Percentiles rank a stretch among this genome's conserved stretches.
Conservation (phyloP, 1,284 basidiomycete species). For the Mycocalia duriaeana region DNA sequence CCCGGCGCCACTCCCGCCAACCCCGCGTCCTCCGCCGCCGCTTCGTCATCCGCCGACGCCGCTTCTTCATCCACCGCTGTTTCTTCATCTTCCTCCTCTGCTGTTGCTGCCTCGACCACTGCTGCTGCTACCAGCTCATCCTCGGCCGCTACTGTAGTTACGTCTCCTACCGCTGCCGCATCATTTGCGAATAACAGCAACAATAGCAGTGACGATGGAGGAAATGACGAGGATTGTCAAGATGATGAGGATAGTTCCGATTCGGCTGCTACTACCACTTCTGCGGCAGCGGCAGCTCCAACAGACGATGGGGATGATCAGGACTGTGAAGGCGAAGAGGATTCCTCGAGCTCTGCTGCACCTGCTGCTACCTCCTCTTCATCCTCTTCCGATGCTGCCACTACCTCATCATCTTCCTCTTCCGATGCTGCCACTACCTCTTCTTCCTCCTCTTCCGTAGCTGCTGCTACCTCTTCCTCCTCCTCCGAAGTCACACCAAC, state of each 20-base stretch:
- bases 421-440: slow-evolving; percentile 2
- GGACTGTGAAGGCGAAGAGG: slow-evolving; percentile 31
- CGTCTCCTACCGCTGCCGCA: slow-evolving; percentile 9
- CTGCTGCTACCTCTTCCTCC: no score
- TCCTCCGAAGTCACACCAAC: no score
- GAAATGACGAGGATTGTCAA: slow-evolving; percentile 18
- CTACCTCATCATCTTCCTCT: neutral
- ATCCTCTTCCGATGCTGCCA: slow-evolving; percentile 3
- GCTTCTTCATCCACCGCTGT: slow-evolving; percentile 12
- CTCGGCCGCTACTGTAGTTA: slow-evolving; percentile 3
- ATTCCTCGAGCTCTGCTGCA: slow-evolving; percentile 27
- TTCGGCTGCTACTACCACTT: slow-evolving; percentile 1
- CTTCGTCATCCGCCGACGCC: slow-evolving; percentile 16
- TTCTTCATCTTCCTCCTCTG: slow-evolving; percentile 15
- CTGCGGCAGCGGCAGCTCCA: slow-evolving; percentile 2
- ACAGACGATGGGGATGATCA: slow-evolving; percentile 4
- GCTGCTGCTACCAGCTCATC: slow-evolving; percentile 8
- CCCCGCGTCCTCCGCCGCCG: slow-evolving; percentile 19
- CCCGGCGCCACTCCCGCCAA: slow-evolving; percentile 27
- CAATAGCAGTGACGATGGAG: slow-evolving; percentile 9
- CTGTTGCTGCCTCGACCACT: slow-evolving; percentile 16
- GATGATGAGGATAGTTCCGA: slow-evolving; percentile 8
- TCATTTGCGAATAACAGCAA: no score
- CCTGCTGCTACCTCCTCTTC: slow-evolving; percentile 29
- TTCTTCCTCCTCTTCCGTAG: neutral